These are phyloP conservation scores for Pythium periplocum DNA, from an alignment of 352 stramenopile genomes.

Conservation along the genomic window DNA sequence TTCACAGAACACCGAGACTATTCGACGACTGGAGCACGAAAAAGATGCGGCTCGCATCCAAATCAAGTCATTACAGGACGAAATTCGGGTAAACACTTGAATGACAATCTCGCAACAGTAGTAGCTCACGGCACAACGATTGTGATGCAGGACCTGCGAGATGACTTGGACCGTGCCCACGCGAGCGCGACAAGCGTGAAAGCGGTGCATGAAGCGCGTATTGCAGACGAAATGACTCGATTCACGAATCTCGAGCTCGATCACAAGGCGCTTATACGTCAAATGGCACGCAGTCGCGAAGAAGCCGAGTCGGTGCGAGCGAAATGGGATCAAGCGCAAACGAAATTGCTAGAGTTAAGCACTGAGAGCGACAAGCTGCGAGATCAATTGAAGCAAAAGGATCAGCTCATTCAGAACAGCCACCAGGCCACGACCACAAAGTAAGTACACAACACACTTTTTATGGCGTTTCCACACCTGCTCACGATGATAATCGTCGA, in stretches of 20 bases:
- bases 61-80: slow-evolving; percentile 52
- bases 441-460: slow-evolving; percentile 17
- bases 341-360: slow-evolving; percentile 41
- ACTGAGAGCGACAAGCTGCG: slow-evolving; percentile 56
- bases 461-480: background rate
- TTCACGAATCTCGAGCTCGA: slow-evolving; percentile 51
- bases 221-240: slow-evolving; percentile 43
- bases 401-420: slow-evolving; percentile 48
- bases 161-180: slow-evolving; percentile 35
- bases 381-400: slow-evolving; percentile 75
- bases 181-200: slow-evolving; percentile 33
- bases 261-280: slow-evolving; percentile 37
- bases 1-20: slow-evolving; percentile 28
- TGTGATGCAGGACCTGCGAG: slow-evolving; percentile 34
- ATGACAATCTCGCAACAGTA: no score
- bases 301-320: slow-evolving; percentile 40
- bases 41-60: slow-evolving; percentile 43
- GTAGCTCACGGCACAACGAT: background rate
- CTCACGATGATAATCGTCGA: no score
- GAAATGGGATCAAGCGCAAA: slow-evolving; percentile 53
- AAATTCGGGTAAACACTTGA: slow-evolving; percentile 38
- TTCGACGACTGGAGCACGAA: slow-evolving; percentile 55
- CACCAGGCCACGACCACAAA: slow-evolving; percentile 52
- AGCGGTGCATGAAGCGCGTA: slow-evolving; percentile 29
- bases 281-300: slow-evolving; percentile 38